These are phyloP conservation scores for Drosera capensis DNA, from an alignment of 148 eudicot species.

Conservation along the genomic window DNA sequence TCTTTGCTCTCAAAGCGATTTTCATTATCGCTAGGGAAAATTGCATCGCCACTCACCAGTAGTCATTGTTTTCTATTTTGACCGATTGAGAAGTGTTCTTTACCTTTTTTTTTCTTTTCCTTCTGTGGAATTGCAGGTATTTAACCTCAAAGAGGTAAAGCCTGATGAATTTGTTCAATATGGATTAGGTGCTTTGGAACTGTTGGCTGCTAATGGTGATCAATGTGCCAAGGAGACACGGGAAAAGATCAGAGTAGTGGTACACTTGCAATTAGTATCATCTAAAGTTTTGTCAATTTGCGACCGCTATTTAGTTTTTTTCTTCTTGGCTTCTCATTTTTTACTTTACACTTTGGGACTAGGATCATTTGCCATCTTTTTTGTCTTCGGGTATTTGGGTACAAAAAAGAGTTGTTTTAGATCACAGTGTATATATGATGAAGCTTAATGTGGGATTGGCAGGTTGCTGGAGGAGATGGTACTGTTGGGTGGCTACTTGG, in stretches of 20 bases:
- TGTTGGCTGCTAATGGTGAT: constrained; percentile 59
- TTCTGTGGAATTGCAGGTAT: constrained; percentile 36
- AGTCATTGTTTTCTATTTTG: too few relatives aligned
- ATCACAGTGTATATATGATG: neutral
- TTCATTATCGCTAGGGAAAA: too few relatives aligned
- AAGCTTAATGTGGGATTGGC: too few relatives aligned
- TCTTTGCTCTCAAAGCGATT: too few relatives aligned
- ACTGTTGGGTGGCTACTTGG: constrained; percentile 99
- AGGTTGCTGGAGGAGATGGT: constrained; percentile 99
- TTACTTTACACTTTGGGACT: neutral
- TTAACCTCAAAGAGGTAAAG: constrained; percentile 58
- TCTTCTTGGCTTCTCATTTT: neutral
- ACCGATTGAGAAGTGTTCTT: too few relatives aligned
- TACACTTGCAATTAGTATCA: constrained; percentile 14
- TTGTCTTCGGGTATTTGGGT: too few relatives aligned
- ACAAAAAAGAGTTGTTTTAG: neutral
- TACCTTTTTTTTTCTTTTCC: too few relatives aligned
- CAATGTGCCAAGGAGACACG: constrained; percentile 63
- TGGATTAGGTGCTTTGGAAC: constrained; percentile 90
- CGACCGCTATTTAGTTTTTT: neutral
- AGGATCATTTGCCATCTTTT: too few relatives aligned
- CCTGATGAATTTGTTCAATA: constrained; percentile 65
- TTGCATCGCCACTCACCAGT: too few relatives aligned
- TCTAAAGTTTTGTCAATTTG: neutral
- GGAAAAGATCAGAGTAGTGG: constrained; percentile 80